phyloP scores from a whole-genome alignment of 1,284 basidiomycete genomes.

The Amylostereum areolatum region DNA sequence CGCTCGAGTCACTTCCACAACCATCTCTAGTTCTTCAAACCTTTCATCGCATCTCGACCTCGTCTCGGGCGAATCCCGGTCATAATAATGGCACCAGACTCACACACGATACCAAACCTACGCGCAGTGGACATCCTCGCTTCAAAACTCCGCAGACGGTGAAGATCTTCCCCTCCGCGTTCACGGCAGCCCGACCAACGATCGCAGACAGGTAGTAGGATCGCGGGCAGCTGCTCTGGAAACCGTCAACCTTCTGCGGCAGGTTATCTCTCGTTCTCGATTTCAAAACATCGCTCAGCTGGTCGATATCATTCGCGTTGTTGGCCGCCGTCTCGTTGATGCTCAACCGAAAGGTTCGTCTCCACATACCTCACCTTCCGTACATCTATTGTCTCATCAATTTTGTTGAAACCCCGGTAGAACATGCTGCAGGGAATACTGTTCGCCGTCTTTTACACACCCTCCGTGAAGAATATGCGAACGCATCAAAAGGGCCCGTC shows the following conservation, averaged over 20 bases:
- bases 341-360: conserved; percentile 86
- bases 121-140: conserved; percentile 62
- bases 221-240: conserved; percentile 86
- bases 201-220: conserved; percentile 76
- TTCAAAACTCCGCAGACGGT: conserved; percentile 64
- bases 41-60: background rate
- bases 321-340: conserved; percentile 77
- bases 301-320: conserved; percentile 72
- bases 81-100: conserved; percentile 19
- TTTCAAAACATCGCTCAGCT: conserved; percentile 88
- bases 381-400: background rate
- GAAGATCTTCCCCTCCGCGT: conserved; percentile 22
- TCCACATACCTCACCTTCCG: conserved; percentile 9
- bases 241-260: conserved; percentile 81
- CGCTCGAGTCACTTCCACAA: too few relatives aligned
- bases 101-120: conserved; percentile 33
- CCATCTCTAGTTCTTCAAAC: too few relatives aligned
- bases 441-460: conserved; percentile 88
- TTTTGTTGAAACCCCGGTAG: conserved; percentile 33
- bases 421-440: conserved; percentile 92
- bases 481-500: conserved; percentile 44
- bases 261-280: conserved; percentile 82
- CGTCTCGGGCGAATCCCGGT: background rate
- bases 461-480: conserved; percentile 88
- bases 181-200: conserved; percentile 3